Conservation (phyloP, 306 rosid genomes). For the Quercus robur region DNA sequence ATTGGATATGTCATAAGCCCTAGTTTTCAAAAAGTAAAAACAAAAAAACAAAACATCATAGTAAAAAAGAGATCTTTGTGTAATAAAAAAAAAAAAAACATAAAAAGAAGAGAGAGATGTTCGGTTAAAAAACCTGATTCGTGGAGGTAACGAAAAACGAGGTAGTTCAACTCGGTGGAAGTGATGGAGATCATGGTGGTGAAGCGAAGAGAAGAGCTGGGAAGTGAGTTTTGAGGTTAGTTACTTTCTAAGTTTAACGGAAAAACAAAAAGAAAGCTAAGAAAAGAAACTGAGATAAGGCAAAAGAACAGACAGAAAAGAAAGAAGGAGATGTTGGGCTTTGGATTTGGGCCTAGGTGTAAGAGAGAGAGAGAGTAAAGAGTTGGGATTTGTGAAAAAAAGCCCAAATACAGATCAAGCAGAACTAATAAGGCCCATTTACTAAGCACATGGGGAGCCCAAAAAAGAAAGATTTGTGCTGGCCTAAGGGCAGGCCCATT, state of each 20-base stretch:
- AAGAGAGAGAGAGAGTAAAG: background rate
- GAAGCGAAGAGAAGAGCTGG: background rate
- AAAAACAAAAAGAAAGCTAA: background rate
- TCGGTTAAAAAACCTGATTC: slow-evolving; percentile 40
- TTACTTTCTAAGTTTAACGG: background rate
- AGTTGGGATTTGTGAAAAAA: no score
- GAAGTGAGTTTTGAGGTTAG: background rate
- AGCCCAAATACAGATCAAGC: no score
- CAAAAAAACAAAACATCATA: background rate
- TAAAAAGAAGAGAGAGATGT: background rate
- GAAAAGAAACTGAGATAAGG: no score
- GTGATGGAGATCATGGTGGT: slow-evolving; percentile 44
- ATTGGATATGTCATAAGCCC: no score
- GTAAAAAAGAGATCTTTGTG: background rate
- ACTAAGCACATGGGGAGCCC: no score
- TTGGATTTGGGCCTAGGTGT: background rate
- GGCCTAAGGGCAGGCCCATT: no score
- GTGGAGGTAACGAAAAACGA: slow-evolving; percentile 61
- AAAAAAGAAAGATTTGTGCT: no score
- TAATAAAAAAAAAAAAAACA: background rate
- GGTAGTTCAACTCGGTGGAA: slow-evolving; percentile 55
- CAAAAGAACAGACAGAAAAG: no score
- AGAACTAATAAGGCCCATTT: no score
- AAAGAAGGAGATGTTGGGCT: slow-evolving; percentile 9
- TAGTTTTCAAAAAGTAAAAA: no score